Percentiles rank a stretch among this genome's conserved stretches.
Evolutionary conservation across 768 basidiomycete species (phyloP).

Genomic region (Dioszegia crocea): DNA sequence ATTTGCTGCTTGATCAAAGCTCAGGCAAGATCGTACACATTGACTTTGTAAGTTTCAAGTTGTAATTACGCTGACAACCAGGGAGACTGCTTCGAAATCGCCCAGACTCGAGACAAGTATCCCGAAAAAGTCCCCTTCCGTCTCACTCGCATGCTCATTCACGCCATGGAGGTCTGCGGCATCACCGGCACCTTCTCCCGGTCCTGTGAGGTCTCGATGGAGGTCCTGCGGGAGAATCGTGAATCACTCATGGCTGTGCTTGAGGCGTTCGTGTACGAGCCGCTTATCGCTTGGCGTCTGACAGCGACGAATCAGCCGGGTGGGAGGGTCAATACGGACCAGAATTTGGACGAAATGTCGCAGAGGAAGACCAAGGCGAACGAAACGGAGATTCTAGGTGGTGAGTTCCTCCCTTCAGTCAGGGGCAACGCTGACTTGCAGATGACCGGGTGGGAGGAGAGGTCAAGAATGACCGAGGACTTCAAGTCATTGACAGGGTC

Average conservation of each 20-base stretch:
- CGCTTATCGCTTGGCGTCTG: constrained; percentile 92
- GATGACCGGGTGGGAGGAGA: constrained; percentile 65
- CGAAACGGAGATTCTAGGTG: constrained; percentile 89
- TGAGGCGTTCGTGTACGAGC: constrained; percentile 98
- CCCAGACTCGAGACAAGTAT: constrained; percentile 97
- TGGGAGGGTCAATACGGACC: constrained; percentile 62
- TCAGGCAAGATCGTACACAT: constrained; percentile 93
- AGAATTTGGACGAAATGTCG: constrained; percentile 19
- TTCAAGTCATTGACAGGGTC: constrained; percentile 90
- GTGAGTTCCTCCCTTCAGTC: constrained; percentile 52
- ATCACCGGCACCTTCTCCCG: constrained; percentile 95
- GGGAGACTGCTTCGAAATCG: constrained; percentile 97
- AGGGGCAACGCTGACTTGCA: constrained; percentile 33
- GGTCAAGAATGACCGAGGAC: constrained; percentile 81
- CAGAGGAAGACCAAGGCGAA: constrained; percentile 79
- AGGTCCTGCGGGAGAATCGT: constrained; percentile 89
- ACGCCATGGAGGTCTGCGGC: constrained; percentile 99
- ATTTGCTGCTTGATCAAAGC: constrained; percentile 81
- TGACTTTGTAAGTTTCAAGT: constrained; percentile 45
- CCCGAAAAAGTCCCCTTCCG: constrained; percentile 98
- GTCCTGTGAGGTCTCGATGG: constrained; percentile 97
- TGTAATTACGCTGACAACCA: constrained; percentile 11
- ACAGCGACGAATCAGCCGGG: constrained; percentile 72
- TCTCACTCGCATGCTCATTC: constrained; percentile 93
- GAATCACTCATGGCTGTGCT: constrained; percentile 99